phyloP scores from a whole-genome alignment of 2,329 filamentous ascomycete species.

The Ophiostoma angusticollis region DNA sequence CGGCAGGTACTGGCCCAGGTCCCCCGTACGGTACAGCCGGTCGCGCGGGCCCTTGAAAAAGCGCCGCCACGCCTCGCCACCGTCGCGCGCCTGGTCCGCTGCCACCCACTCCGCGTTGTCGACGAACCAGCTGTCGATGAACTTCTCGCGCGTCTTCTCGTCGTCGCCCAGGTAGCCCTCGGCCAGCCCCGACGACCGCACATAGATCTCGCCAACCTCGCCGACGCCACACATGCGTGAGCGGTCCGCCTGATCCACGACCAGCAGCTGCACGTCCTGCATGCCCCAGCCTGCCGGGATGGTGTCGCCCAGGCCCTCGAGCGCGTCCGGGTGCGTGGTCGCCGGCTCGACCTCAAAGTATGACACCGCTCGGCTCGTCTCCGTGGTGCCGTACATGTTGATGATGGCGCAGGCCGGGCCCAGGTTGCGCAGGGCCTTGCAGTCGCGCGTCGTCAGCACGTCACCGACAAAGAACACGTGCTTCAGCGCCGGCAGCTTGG shows the following conservation, averaged over 20 bases:
- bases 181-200: conserved; percentile 71
- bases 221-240: conserved; percentile 64
- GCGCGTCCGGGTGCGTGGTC: conserved; percentile 41
- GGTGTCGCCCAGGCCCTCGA: conserved; percentile 45
- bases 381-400: conserved; percentile 83
- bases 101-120: conserved; percentile 58
- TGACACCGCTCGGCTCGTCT: conserved; percentile 68
- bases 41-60: conserved; percentile 75
- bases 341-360: conserved; percentile 67
- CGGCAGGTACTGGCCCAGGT: conserved; percentile 62
- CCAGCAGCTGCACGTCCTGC: conserved; percentile 75
- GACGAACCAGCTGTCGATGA: conserved; percentile 77
- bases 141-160: conserved; percentile 52
- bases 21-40: conserved; percentile 75
- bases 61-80: conserved; percentile 58
- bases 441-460: conserved; percentile 74
- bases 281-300: conserved; percentile 80
- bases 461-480: conserved; percentile 88
- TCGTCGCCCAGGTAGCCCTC: conserved; percentile 43
- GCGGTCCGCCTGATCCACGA: conserved; percentile 57
- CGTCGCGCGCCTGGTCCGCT: conserved; percentile 41
- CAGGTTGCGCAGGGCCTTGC: conserved; percentile 59
- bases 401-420: conserved; percentile 64
- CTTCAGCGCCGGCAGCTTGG: conserved; percentile 64
- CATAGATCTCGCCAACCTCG: conserved; percentile 72